A percentile compares a stretch with the other conserved stretches of the same genome.
Evolutionary conservation across 805 yeast species (phyloP).

Genomic region (Candida manassasensis): DNA sequence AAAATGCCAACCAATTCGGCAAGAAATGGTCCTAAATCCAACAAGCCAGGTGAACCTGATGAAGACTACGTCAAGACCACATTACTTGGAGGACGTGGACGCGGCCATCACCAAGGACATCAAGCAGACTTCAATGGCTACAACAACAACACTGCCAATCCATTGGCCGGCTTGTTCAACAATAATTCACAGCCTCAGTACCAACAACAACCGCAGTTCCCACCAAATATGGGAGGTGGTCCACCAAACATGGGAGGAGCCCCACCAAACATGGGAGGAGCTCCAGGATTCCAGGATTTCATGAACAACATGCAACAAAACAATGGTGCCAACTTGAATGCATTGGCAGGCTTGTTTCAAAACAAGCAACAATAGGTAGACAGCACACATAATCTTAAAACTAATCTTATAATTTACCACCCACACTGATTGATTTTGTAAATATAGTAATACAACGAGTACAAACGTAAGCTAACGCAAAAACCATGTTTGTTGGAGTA

Average conservation of each 20-base stretch:
- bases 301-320: conserved; percentile 16
- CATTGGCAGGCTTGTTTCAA: not conserved
- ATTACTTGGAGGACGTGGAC: conserved; percentile 12
- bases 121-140: conserved; percentile 33
- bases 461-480: too few relatives aligned
- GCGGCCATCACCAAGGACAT: conserved; percentile 22
- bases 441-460: too few relatives aligned
- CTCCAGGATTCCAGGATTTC: conserved; percentile 13
- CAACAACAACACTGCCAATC: conserved; percentile 35
- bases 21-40: conserved; percentile 77
- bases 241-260: conserved; percentile 8
- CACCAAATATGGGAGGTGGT: conserved; percentile 7
- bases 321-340: conserved; percentile 3
- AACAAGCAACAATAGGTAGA: not conserved
- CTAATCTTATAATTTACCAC: too few relatives aligned
- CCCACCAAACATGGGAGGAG: conserved; percentile 12
- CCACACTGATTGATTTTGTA: too few relatives aligned
- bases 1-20: conserved; percentile 90
- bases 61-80: conserved; percentile 36
- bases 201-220: conserved; percentile 7
- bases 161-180: conserved; percentile 45
- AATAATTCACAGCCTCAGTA: conserved; percentile 16
- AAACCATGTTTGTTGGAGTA: too few relatives aligned
- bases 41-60: conserved; percentile 52
- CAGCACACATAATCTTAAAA: too few relatives aligned